Percentiles rank a stretch among this genome's conserved stretches.
Conservation (phyloP, 1,284 basidiomycete species). For the Cryptococcus sp. region DNA sequence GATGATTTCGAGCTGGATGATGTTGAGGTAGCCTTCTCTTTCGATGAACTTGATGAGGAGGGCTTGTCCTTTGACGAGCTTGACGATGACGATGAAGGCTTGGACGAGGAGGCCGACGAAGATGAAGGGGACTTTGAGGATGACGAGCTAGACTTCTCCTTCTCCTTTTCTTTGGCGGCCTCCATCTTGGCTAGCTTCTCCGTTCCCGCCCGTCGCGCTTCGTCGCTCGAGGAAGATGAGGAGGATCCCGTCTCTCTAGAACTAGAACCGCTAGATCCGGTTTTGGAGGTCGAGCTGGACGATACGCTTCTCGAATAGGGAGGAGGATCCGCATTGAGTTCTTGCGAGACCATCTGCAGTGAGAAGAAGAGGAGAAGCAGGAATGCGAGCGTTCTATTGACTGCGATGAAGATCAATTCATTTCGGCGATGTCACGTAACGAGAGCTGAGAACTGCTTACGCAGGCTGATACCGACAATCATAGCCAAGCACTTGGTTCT, state of each 20-base stretch:
- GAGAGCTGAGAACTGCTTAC: constrained; percentile 20
- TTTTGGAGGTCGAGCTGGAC: constrained; percentile 6
- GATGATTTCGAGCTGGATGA: constrained; percentile 8
- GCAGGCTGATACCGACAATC: constrained; percentile 41
- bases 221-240: constrained; percentile 7
- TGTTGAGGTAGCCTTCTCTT: not conserved
- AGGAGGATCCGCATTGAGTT: constrained; percentile 25
- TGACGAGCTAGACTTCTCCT: constrained; percentile 17
- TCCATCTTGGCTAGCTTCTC: constrained; percentile 33
- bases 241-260: constrained; percentile 2
- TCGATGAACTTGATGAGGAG: constrained; percentile 1
- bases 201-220: constrained; percentile 12
- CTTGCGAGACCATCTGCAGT: constrained; percentile 39
- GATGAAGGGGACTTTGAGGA: constrained; percentile 17
- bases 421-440: not conserved
- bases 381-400: constrained; percentile 37
- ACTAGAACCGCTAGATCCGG: not conserved
- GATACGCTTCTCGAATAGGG: not conserved
- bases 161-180: constrained; percentile 31
- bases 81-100: not conserved
- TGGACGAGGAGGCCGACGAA: constrained; percentile 13
- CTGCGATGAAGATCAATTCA: constrained; percentile 14
- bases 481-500: constrained; percentile 39
- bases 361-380: constrained; percentile 36
- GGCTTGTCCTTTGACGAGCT: not conserved